phyloP scores from a whole-genome alignment of 192 early-diverging fungal species.

The Linnemannia exigua region DNA sequence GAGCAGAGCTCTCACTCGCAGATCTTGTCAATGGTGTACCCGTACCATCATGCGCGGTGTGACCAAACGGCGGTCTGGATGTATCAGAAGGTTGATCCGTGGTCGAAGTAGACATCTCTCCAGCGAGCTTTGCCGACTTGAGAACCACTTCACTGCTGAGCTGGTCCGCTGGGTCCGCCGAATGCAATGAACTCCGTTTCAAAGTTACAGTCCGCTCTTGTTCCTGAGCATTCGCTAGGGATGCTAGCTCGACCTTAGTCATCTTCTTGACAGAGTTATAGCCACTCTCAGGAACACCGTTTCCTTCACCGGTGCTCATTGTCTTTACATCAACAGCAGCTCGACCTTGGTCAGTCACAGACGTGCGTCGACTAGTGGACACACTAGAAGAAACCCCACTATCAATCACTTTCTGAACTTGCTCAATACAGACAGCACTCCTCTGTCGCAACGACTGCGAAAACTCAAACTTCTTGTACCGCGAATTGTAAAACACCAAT shows the following conservation, averaged over 20 bases:
- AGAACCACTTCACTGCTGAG: background rate
- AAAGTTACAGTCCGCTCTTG: background rate
- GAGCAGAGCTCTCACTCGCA: background rate
- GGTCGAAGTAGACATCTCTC: background rate
- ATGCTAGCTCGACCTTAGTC: background rate
- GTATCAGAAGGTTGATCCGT: background rate
- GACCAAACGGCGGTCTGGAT: background rate
- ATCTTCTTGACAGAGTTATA: background rate
- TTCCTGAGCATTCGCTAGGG: background rate
- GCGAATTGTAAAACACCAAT: constrained; percentile 43
- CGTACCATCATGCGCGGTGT: background rate
- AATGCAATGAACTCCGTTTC: constrained; percentile 20
- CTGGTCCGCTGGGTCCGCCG: constrained; percentile 5
- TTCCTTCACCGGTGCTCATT: background rate
- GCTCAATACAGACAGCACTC: constrained; percentile 50
- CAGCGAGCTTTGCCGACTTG: constrained; percentile 5
- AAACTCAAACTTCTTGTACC: constrained; percentile 62
- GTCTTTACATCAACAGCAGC: background rate
- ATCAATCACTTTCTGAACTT: constrained; percentile 43
- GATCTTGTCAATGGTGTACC: background rate
- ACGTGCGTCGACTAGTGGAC: constrained; percentile 11
- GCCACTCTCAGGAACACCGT: background rate
- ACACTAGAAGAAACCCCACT: background rate
- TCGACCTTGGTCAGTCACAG: background rate
- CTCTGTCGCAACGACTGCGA: constrained; percentile 41